A percentile compares a stretch with the other conserved stretches of the same genome.
These are phyloP conservation scores for Alternaria brassicicola DNA, from an alignment of 2,329 filamentous ascomycete species.

Conservation along the genomic window DNA sequence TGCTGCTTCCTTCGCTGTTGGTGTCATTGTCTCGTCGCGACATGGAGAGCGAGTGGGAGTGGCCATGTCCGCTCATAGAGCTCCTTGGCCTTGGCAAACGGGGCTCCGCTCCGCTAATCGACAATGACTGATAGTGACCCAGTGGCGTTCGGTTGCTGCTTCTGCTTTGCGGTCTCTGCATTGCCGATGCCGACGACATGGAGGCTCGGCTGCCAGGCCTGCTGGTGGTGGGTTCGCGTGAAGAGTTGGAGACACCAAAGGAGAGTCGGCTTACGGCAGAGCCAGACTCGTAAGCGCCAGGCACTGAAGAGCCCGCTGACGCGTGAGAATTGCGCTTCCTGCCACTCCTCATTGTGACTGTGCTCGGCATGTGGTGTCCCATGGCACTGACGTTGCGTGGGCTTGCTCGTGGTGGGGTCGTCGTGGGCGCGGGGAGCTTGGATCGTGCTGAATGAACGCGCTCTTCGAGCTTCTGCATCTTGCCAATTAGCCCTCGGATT, in stretches of 20 bases:
- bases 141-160: constrained; percentile 71
- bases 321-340: constrained; percentile 68
- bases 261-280: constrained; percentile 56
- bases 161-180: constrained; percentile 63
- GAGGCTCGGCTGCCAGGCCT: constrained; percentile 74
- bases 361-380: constrained; percentile 57
- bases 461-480: constrained; percentile 96
- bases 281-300: constrained; percentile 32
- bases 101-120: constrained; percentile 54
- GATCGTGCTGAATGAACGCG: constrained; percentile 90
- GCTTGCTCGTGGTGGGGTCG: constrained; percentile 80
- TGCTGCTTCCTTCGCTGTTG: constrained; percentile 45
- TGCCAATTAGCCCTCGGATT: constrained; percentile 89
- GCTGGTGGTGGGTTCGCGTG: constrained; percentile 50
- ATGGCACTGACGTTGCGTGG: constrained; percentile 65
- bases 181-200: constrained; percentile 35
- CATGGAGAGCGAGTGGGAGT: constrained; percentile 42
- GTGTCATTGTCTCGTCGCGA: constrained; percentile 57
- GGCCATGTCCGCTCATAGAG: constrained; percentile 63
- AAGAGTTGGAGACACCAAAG: constrained; percentile 51
- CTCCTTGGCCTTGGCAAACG: constrained; percentile 66
- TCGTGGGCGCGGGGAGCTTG: constrained; percentile 81
- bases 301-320: constrained; percentile 49
- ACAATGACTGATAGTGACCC: constrained; percentile 58
- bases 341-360: constrained; percentile 68